Evolutionary conservation across 352 stramenopile genomes (phyloP).

Genomic region (Aphanomyces invadans): DNA sequence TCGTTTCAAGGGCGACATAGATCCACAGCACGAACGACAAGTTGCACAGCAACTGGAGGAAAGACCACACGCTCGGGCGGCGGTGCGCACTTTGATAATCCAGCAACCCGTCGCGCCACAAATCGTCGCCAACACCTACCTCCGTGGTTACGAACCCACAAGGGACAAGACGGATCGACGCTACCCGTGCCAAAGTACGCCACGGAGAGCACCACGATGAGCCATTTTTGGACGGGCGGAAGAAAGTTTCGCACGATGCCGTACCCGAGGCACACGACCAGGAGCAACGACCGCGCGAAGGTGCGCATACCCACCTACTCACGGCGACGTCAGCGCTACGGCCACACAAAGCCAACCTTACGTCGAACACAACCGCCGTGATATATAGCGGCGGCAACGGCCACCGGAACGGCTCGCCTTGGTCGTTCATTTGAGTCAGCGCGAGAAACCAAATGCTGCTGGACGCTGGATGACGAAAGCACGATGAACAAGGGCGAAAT

Average conservation of each 20-base stretch:
- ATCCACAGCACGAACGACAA: constrained; percentile 89
- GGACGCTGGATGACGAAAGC: constrained; percentile 27
- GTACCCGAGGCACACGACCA: constrained; percentile 87
- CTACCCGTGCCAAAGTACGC: constrained; percentile 54
- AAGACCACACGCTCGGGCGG: constrained; percentile 74
- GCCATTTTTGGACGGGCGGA: constrained; percentile 37
- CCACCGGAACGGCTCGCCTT: constrained; percentile 82
- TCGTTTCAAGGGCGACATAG: constrained; percentile 77
- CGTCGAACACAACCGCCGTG: constrained; percentile 71
- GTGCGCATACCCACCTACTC: constrained; percentile 59
- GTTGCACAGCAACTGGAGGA: constrained; percentile 81
- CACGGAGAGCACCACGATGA: constrained; percentile 57
- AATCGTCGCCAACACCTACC: constrained; percentile 53
- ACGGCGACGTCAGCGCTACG: not conserved
- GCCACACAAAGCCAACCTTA: constrained; percentile 30
- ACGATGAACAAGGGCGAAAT: not conserved
- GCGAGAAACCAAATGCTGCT: constrained; percentile 70
- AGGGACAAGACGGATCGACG: not conserved
- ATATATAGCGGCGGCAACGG: constrained; percentile 82
- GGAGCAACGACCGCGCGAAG: constrained; percentile 71
- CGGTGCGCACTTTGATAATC: constrained; percentile 49
- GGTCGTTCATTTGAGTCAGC: constrained; percentile 84
- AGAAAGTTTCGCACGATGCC: constrained; percentile 75
- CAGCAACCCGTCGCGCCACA: constrained; percentile 70
- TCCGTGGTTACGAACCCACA: no score